Base-by-base conservation (phyloP, 371 early-diverging fungal genomes). In the Saksenaea vasiformis region DNA sequence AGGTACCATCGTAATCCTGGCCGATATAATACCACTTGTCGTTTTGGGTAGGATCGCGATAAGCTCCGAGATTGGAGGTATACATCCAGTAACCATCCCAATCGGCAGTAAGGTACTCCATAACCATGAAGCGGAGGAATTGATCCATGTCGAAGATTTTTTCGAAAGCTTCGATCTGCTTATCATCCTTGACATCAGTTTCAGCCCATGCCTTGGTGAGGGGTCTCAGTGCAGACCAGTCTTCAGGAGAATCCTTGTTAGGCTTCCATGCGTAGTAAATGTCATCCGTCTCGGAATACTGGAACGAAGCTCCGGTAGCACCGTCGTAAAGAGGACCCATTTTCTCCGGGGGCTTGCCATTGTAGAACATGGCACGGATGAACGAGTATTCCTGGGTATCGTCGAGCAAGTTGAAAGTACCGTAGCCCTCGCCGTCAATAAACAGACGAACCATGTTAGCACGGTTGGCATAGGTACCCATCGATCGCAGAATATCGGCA, bases 1-100 rank as follows among this genome's bases (percentile, higher is more conserved):
- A 85, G 39, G 85, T 85, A 24, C 73, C 85, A 62, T 85, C 85
- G 51, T 73, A 85, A 43, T 85, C 85, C 73, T 85, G 85, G 24
- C 76, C 82, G 31, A 85, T 57, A 62, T 66, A 85, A 66, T 76
- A 80, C 80, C 82, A 82, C 19, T 61, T 70, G 59, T 77, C 69
- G 61, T 73, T 70, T 11, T 69, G 60, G 35, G 72, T 66, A 31
- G 69, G 70, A 36, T 78, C 78, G 37, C 69, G 69, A 66, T 76
- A 81, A 24, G 75, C 72, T 60, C 81, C 81, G 62, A 63, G 64
- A 65, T 81, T 81, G 54, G 75, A 74, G 56, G 74, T 77, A 56
- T 56, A 19, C 64, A 71, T 74, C 81, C 81, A 81, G 69, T 81
- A 81, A 26, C 72, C 81, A 34, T 81, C 81, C 81, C 81, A 81